Conservation (phyloP, 768 basidiomycete species). For the Coprinopsis cinerea region DNA sequence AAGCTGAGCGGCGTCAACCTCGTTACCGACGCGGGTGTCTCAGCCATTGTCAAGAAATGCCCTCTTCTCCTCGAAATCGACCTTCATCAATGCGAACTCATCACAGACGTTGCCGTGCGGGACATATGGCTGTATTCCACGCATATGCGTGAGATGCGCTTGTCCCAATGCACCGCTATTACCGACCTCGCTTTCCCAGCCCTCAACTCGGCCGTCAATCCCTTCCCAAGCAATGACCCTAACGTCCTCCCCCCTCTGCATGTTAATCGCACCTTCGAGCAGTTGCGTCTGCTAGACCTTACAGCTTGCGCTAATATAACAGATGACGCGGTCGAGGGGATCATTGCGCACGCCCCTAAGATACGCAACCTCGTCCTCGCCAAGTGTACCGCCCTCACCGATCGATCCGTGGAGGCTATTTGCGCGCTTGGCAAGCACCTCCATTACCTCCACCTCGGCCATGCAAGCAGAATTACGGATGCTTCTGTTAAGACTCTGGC, state of each 20-base stretch:
- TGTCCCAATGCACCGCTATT: constrained; percentile 72
- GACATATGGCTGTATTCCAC: constrained; percentile 77
- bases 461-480: constrained; percentile 87
- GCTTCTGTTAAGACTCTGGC: constrained; percentile 79
- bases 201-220: constrained; percentile 31
- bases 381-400: constrained; percentile 76
- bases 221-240: constrained; percentile 38
- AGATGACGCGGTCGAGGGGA: constrained; percentile 78
- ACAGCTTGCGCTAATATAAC: constrained; percentile 79
- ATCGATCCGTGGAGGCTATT: constrained; percentile 77
- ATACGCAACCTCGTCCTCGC: constrained; percentile 84
- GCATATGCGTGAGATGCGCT: constrained; percentile 87
- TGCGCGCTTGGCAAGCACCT: constrained; percentile 86
- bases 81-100: constrained; percentile 72
- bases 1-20: constrained; percentile 76
- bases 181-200: constrained; percentile 86
- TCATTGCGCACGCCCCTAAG: constrained; percentile 74
- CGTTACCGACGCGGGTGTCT: constrained; percentile 73
- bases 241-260: constrained; percentile 62
- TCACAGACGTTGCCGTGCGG: constrained; percentile 74
- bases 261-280: constrained; percentile 62
- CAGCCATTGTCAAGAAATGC: constrained; percentile 70
- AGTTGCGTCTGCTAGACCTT: constrained; percentile 89
- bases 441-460: constrained; percentile 93
- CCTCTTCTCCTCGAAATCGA: constrained; percentile 92